Evolutionary conservation across 1,139 yeast genomes (phyloP).

Genomic region (Suhomyces taliae): DNA sequence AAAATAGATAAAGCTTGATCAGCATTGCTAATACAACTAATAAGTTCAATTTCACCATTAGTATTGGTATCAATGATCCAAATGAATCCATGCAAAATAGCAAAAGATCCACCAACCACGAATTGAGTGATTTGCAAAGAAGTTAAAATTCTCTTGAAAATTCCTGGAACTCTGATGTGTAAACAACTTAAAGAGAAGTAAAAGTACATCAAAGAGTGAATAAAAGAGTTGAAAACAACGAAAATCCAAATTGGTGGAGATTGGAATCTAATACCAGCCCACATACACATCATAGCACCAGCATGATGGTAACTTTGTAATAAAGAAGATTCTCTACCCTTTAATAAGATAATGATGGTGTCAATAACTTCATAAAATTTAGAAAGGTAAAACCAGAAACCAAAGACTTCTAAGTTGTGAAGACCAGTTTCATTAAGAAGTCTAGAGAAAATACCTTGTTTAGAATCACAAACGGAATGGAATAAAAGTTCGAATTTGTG

Average conservation of each 20-base stretch:
- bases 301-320: slow-evolving; percentile 79
- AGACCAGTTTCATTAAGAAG: slow-evolving; percentile 23
- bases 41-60: slow-evolving; percentile 23
- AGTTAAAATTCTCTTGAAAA: slow-evolving; percentile 61
- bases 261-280: slow-evolving; percentile 72
- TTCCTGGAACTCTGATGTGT: slow-evolving; percentile 57
- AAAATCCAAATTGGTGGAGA: slow-evolving; percentile 83
- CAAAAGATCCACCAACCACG: slow-evolving; percentile 68
- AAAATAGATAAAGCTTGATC: slow-evolving; percentile 65
- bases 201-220: slow-evolving; percentile 75
- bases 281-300: slow-evolving; percentile 83
- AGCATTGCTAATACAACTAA: slow-evolving; percentile 57
- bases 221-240: slow-evolving; percentile 75
- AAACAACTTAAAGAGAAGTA: slow-evolving; percentile 67
- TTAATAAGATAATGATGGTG: slow-evolving; percentile 64
- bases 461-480: slow-evolving; percentile 62
- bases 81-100: slow-evolving; percentile 61
- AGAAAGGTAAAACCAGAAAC: slow-evolving; percentile 69
- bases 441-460: slow-evolving; percentile 56
- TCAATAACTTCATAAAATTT: slow-evolving; percentile 75
- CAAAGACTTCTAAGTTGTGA: slow-evolving; percentile 57
- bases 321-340: slow-evolving; percentile 68
- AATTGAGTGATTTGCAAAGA: slow-evolving; percentile 72
- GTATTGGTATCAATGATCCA: slow-evolving; percentile 52
- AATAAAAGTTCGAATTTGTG: slow-evolving; percentile 42